These are phyloP conservation scores for Adansonia gregorii DNA, from an alignment of 441 rosid genomes.

Conservation along the genomic window DNA sequence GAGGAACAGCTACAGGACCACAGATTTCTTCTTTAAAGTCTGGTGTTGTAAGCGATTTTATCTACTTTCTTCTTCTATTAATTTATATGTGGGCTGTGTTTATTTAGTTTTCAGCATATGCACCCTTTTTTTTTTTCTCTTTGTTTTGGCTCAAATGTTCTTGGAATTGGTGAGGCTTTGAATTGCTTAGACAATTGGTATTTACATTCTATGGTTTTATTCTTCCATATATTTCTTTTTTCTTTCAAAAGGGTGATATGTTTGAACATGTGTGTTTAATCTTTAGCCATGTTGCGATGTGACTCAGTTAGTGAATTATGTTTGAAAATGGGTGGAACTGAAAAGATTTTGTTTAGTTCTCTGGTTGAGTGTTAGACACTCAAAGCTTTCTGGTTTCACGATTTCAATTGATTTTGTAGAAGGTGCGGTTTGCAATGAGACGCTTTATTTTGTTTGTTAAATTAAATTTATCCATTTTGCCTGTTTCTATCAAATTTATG, in stretches of 20 bases:
- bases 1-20: slow-evolving; percentile 88
- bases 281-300: not conserved
- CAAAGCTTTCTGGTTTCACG: not conserved
- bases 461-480: not conserved
- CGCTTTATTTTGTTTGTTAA: not conserved
- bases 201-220: not conserved
- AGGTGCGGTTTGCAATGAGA: slow-evolving; percentile 2
- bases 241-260: not conserved
- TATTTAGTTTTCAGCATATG: not conserved
- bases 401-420: slow-evolving; percentile 5
- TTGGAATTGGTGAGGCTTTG: not conserved
- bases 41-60: slow-evolving; percentile 67
- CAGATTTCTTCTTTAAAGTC: slow-evolving; percentile 69
- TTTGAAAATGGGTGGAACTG: not conserved
- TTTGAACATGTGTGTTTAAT: not conserved
- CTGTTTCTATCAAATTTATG: not conserved
- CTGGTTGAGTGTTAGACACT: not conserved
- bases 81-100: slow-evolving; percentile 1
- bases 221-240: not conserved
- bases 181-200: not conserved
- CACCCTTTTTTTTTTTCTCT: not conserved
- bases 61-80: not conserved
- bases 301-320: not conserved
- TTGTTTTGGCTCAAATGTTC: not conserved
- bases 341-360: not conserved